Evolutionary conservation across 208 protist species (phyloP), one percentile per base, ranked within the genome.

Genomic region (Leishmania tropica): DNA sequence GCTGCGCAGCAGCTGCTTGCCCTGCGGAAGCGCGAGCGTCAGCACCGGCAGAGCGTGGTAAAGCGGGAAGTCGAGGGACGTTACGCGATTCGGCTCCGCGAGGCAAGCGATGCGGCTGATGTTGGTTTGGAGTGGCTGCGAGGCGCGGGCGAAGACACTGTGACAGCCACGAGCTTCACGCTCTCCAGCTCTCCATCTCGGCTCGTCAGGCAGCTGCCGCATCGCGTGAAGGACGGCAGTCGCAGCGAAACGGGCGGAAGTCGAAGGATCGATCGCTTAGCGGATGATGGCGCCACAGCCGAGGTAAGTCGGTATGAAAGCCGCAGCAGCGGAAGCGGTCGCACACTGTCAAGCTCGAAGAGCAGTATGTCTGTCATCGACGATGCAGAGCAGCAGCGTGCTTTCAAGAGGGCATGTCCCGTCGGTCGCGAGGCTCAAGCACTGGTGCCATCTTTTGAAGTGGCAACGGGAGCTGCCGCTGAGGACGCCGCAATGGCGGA

Each of bases 41-140:
- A 68, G 2, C 78, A 85, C n/a, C 82, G 82, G 6, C 64, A 53
- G 35, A 40, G 19, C 24, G 40, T 79, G 13, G 1, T 42, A 2
- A 15, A 68, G 72, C 72, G 64, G 0, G 78, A 85, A 62, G 51
- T 79, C 1, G 78, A 82, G 31, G 42, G 72, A 0, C 82, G 82
- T 31, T 85, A 85, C 56, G 64, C 51, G 17, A 13, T 82, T 19
- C 72, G 82, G 2, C 64, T 85, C 13, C 40, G 24, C 24, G 82
- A 85, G 48, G 56, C 82, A 8, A 53, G 70, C 0, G 77, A 81
- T 5, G 82, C 82, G 21, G 82, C 73, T 28, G 70, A 74, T 51
- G 42, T 73, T 1, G 77, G 72, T 1, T 40, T 75, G 21, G 53
- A 42, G 19, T 47, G 71, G 71, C 71, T 17, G 19, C 71, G 24